Percentiles rank a stretch among this genome's conserved stretches.
These are phyloP conservation scores for Mycena maculata DNA, from an alignment of 768 basidiomycete genomes.

Conservation along the genomic window DNA sequence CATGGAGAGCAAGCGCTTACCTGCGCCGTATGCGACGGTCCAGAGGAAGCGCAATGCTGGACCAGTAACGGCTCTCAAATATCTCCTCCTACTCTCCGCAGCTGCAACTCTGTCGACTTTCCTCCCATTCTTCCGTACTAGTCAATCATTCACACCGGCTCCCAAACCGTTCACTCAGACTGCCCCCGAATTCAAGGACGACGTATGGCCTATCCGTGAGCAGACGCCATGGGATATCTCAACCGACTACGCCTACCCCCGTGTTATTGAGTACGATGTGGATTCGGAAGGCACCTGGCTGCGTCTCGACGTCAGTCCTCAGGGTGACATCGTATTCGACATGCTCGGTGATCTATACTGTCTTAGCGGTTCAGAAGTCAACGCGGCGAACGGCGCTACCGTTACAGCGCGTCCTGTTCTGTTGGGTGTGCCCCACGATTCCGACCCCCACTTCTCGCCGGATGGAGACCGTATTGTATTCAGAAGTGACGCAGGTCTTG, in stretches of 20 bases:
- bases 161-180: constrained; percentile 37
- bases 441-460: constrained; percentile 81
- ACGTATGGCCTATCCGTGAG: constrained; percentile 69
- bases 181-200: constrained; percentile 56
- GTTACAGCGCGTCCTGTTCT: constrained; percentile 68
- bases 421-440: constrained; percentile 74
- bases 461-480: constrained; percentile 73
- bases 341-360: constrained; percentile 83
- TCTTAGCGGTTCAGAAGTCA: constrained; percentile 51
- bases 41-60: constrained; percentile 4
- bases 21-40: neutral
- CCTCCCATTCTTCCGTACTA: constrained; percentile 41
- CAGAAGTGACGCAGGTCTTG: constrained; percentile 77
- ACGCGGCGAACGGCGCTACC: constrained; percentile 35
- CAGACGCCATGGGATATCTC: constrained; percentile 80
- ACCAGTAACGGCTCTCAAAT: constrained; percentile 15
- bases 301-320: constrained; percentile 78
- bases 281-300: constrained; percentile 83
- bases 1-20: neutral
- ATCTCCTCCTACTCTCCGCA: constrained; percentile 42
- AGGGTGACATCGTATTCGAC: constrained; percentile 79
- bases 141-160: constrained; percentile 35
- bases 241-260: constrained; percentile 77
- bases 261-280: constrained; percentile 74
- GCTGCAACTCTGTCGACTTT: constrained; percentile 48